phyloP scores from a whole-genome alignment of 2,329 filamentous ascomycete genomes.

The Trichoderma koningiopsis region DNA sequence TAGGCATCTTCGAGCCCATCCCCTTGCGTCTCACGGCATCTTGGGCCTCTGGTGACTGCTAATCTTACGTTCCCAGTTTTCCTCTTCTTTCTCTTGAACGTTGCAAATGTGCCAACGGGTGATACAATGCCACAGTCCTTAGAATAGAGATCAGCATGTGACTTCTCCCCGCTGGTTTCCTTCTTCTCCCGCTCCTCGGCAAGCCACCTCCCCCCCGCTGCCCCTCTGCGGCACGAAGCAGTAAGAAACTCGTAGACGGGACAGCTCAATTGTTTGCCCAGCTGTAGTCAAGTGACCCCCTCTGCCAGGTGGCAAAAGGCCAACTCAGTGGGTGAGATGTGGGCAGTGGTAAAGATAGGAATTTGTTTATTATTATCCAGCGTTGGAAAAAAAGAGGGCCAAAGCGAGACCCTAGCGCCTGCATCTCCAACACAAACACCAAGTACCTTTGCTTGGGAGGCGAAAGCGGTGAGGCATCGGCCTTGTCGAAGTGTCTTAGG shows the following conservation, averaged over 20 bases:
- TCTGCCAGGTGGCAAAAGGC: background rate
- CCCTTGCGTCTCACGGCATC: conserved; percentile 22
- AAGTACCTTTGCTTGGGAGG: background rate
- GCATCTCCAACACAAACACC: background rate
- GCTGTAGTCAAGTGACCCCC: background rate
- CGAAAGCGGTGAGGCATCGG: conserved; percentile 11
- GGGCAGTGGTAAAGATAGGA: background rate
- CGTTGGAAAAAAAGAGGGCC: conserved; percentile 7
- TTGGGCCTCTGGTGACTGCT: background rate
- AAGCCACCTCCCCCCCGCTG: background rate
- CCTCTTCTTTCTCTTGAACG: background rate
- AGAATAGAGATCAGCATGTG: background rate
- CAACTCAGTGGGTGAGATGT: background rate
- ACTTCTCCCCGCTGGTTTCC: conserved; percentile 12
- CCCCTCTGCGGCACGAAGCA: background rate
- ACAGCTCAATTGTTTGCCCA: background rate
- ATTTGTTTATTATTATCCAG: background rate
- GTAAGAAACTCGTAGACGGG: background rate
- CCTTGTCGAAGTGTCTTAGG: background rate
- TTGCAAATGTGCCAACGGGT: background rate
- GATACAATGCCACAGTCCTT: background rate
- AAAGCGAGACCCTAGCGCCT: conserved; percentile 5
- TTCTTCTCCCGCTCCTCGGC: background rate
- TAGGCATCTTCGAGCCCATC: background rate
- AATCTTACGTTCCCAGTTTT: background rate